Base-by-base conservation (phyloP, 768 basidiomycete genomes). In the Crepidotus variabilis region DNA sequence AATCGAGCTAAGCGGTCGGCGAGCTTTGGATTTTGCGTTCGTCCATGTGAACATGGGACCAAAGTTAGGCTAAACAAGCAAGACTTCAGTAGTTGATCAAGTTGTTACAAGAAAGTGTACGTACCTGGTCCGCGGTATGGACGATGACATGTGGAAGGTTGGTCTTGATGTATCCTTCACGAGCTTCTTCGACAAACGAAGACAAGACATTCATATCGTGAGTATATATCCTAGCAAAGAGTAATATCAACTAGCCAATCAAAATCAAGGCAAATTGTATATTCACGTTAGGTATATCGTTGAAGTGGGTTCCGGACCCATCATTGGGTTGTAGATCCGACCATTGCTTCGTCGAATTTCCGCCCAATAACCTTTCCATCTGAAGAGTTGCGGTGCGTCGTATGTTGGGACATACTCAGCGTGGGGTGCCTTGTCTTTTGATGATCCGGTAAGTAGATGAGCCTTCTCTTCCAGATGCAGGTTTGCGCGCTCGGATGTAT, bases 1-100 rank as follows among this genome's bases (percentile, higher is more conserved):
- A 58, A 86, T 78, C 0, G 82, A 82, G 56, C 66, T 78, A 18
- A 84, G 67, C 0, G 82, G 77, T 6, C 83, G 70, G n/a, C 80
- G 75, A 1, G 70, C 61, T 63, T 83, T 84, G 47, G 71, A 71
- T 57, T 80, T 80, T 9, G 77, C 72, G 23, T 67, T 75, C 20
- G 65, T 75, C 80, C 80, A 82, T 6, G 69, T 63, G 50, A 72
- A 73, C 23, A 63, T 61, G 1, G 67, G 73, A 13, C 73, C 73
- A 58, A 69, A 75, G 52, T 69, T 72, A 9, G 71, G 67, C 75
- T 76, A 63, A 20, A 46, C 43, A 54, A 51, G 32, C n/a, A 50
- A 18, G 22, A 10, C 28, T 23, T 47, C 3, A 52, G 18, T 11
- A n/a, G 32, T 21, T 39, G 32, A 21, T 45, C 13, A 55, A 6